phyloP scores from a whole-genome alignment of 2,329 filamentous ascomycete genomes.

The Clonostachys solani region DNA sequence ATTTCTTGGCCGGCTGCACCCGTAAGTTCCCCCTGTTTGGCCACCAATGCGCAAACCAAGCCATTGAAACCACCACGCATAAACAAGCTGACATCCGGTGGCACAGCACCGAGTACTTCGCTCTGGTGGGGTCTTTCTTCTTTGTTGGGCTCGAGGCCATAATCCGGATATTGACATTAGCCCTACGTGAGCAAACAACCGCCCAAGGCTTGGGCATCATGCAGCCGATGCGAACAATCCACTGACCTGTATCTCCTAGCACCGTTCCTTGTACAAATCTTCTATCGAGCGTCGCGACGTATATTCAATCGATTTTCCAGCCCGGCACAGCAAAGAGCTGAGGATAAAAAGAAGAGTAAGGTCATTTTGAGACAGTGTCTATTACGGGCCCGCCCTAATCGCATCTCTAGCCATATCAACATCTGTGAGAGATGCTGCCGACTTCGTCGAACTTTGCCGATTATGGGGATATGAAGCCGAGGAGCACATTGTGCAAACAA shows the following conservation, averaged over 20 bases:
- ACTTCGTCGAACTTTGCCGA: slow-evolving; percentile 92
- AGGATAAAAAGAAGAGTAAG: slow-evolving; percentile 60
- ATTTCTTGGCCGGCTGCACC: slow-evolving; percentile 46
- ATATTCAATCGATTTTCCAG: slow-evolving; percentile 78
- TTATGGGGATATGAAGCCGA: slow-evolving; percentile 91
- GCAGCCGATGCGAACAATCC: not conserved
- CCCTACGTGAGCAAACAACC: slow-evolving; percentile 61
- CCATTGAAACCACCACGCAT: not conserved
- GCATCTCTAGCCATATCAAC: slow-evolving; percentile 56
- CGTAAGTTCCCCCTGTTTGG: slow-evolving; percentile 29
- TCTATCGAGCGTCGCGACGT: slow-evolving; percentile 76
- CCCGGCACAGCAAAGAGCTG: slow-evolving; percentile 62
- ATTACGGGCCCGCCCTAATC: not conserved
- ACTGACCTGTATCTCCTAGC: slow-evolving; percentile 43
- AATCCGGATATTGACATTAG: slow-evolving; percentile 81
- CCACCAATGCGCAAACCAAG: not conserved
- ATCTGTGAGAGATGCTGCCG: slow-evolving; percentile 80
- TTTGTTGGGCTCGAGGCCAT: slow-evolving; percentile 79
- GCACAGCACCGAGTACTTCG: slow-evolving; percentile 76
- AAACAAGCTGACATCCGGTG: not conserved
- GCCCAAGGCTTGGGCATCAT: not conserved
- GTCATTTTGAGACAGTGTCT: not conserved
- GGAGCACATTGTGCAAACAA: slow-evolving; percentile 93
- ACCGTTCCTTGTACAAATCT: slow-evolving; percentile 73
- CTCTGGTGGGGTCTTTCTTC: slow-evolving; percentile 77